Evolutionary conservation across 2,329 filamentous ascomycete species (phyloP).

Genomic region (Colletotrichum sublineola): DNA sequence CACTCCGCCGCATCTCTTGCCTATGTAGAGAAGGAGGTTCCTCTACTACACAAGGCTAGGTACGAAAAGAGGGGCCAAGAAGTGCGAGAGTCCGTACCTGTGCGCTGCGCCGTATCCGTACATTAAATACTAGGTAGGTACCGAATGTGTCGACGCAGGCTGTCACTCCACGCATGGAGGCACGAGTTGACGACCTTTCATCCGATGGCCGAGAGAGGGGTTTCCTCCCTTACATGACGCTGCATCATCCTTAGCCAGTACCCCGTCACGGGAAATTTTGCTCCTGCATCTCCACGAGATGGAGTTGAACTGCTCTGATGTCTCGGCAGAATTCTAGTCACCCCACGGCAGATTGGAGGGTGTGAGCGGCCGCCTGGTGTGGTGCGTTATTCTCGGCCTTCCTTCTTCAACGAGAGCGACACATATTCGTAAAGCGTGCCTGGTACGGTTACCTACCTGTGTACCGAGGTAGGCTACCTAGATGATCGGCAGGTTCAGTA

Average conservation of each 20-base stretch:
- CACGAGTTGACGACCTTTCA: slow-evolving; percentile 3
- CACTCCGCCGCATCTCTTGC: neutral
- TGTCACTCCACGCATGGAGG: neutral
- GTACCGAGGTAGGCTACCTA: too few species aligned
- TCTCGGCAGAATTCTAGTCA: neutral
- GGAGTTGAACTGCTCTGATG: neutral
- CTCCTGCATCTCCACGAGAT: neutral
- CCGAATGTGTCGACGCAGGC: neutral
- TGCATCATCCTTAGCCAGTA: neutral
- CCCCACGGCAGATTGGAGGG: neutral
- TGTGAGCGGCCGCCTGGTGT: slow-evolving; percentile 2
- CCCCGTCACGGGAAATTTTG: neutral
- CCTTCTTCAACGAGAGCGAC: neutral
- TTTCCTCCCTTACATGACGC: neutral
- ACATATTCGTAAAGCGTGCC: neutral
- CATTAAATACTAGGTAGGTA: neutral
- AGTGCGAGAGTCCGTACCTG: neutral
- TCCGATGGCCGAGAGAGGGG: neutral
- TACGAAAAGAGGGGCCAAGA: neutral
- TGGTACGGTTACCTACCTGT: too few species aligned
- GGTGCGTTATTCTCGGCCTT: neutral
- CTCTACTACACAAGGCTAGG: neutral
- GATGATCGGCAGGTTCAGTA: slow-evolving; percentile 16
- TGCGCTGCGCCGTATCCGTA: neutral
- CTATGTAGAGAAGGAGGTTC: neutral